Evolutionary conservation across 2,329 filamentous ascomycete species (phyloP), one percentile per base, ranked within the genome.

Genomic region (Diaporthe sp.): DNA sequence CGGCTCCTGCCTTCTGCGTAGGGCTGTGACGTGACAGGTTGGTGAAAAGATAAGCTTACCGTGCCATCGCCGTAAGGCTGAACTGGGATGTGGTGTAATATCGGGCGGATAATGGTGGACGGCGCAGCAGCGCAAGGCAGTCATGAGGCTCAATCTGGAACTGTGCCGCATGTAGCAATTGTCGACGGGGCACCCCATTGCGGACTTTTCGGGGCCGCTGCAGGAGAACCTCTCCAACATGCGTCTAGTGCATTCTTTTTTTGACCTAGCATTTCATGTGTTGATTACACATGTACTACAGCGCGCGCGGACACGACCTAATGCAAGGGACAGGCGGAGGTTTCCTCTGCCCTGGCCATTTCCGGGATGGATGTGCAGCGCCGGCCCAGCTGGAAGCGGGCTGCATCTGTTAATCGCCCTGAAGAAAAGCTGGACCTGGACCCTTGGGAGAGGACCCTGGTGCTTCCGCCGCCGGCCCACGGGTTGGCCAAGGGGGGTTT

Each of bases 261-360:
- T 39, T 55, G 34, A 28, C 49, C 22, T 42, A 55, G 62, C 34
- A 53, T 61, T 55, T 42, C 31, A 51, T 53, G 28, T 31, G 39
- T 53, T 53, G 65, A 69, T 69, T 69, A 69, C 65, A 69, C 65
- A 69, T 42, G 65, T 69, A 17, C 65, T 69, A 69, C 65, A 69
- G 49, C 34, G 28, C 17, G 65, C 65, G 46, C 65, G 76, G 72
- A 46, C 51, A 72, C 34, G 72, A 55, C 69, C 69, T 74, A 76
- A 74, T 74, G 72, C 75, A 76, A 76, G 75, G 75, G 67, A 76
- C 75, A 34, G n/a, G 39, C 46, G 37, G 65, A 69, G 46, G 65
- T 55, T 55, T 55, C 65, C 61, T 62, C 61, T 59, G 61, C 37
- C 51, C 51, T 75, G 62, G 55, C 67, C 59, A 71, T 31, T 75